These are phyloP conservation scores for Trichophyton schoenleinii DNA, from an alignment of 2,329 filamentous ascomycete species.

Conservation along the genomic window DNA sequence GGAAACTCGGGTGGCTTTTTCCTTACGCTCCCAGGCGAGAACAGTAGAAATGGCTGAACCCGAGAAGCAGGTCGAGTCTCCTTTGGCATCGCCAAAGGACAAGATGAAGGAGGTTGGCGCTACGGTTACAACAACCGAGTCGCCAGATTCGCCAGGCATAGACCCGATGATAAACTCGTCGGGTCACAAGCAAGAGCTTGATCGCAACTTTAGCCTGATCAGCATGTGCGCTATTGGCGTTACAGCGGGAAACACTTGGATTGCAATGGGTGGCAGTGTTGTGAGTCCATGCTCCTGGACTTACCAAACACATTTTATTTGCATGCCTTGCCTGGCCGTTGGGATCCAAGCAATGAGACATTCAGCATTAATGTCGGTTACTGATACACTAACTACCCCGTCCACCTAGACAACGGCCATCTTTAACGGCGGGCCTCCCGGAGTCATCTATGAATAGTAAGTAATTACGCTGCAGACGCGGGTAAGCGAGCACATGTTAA, in stretches of 20 bases:
- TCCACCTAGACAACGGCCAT: slow-evolving; percentile 37
- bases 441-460: slow-evolving; percentile 50
- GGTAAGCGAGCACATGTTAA: slow-evolving; percentile 12
- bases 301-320: background rate
- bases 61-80: background rate
- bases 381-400: slow-evolving; percentile 6
- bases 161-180: slow-evolving; percentile 43
- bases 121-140: background rate
- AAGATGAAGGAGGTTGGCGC: background rate
- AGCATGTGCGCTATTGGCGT: slow-evolving; percentile 48
- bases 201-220: slow-evolving; percentile 49
- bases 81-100: background rate
- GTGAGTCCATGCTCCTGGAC: slow-evolving; percentile 37
- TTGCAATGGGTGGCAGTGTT: slow-evolving; percentile 50
- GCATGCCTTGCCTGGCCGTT: background rate
- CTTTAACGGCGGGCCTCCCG: slow-evolving; percentile 50
- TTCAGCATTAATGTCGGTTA: background rate
- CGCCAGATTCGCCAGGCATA: background rate
- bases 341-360: background rate
- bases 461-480: slow-evolving; percentile 2
- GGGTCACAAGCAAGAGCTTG: slow-evolving; percentile 51
- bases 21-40: background rate
- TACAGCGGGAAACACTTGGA: slow-evolving; percentile 54
- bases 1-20: background rate
- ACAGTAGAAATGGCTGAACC: background rate